A percentile compares a stretch with the other conserved stretches of the same genome.
phyloP scores from a whole-genome alignment of 768 basidiomycete genomes.

The Pulveroboletus sp. region DNA sequence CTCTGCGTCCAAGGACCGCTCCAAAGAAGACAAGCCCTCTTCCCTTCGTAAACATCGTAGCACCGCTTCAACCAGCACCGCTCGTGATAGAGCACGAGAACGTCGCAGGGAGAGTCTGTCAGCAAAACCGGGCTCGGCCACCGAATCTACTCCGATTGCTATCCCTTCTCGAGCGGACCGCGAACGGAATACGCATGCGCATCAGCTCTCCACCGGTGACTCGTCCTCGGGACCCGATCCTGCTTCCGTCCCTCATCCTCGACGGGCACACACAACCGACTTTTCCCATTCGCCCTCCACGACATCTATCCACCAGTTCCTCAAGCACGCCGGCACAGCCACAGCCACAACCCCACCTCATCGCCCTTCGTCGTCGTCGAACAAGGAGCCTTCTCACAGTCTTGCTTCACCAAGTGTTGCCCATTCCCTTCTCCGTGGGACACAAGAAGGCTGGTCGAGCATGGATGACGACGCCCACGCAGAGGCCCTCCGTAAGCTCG shows the following conservation, averaged over 20 bases:
- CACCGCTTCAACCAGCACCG: constrained; percentile 46
- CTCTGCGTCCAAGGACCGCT: constrained; percentile 28
- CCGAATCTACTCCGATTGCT: constrained; percentile 24
- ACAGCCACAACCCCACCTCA: constrained; percentile 35
- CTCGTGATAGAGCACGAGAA: constrained; percentile 47
- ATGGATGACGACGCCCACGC: constrained; percentile 86
- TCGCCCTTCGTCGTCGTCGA: constrained; percentile 34
- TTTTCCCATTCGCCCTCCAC: constrained; percentile 90
- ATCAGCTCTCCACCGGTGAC: constrained; percentile 67
- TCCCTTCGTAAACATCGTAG: constrained; percentile 66
- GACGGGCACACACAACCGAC: constrained; percentile 68
- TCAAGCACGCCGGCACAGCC: constrained; percentile 50
- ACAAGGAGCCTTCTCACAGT: constrained; percentile 37
- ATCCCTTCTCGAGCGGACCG: constrained; percentile 22
- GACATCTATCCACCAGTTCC: constrained; percentile 82
- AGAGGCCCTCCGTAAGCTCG: constrained; percentile 88
- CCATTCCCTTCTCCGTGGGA: constrained; percentile 80
- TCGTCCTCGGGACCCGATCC: constrained; percentile 53
- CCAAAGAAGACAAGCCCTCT: constrained; percentile 49
- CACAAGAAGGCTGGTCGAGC: constrained; percentile 86
- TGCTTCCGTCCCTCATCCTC: constrained; percentile 44
- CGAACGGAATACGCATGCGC: constrained; percentile 46
- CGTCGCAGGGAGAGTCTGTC: constrained; percentile 50
- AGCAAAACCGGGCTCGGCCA: constrained; percentile 26
- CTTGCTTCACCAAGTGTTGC: constrained; percentile 65